Evolutionary conservation across 768 basidiomycete genomes (phyloP).

Genomic region (Auricularia sp.): DNA sequence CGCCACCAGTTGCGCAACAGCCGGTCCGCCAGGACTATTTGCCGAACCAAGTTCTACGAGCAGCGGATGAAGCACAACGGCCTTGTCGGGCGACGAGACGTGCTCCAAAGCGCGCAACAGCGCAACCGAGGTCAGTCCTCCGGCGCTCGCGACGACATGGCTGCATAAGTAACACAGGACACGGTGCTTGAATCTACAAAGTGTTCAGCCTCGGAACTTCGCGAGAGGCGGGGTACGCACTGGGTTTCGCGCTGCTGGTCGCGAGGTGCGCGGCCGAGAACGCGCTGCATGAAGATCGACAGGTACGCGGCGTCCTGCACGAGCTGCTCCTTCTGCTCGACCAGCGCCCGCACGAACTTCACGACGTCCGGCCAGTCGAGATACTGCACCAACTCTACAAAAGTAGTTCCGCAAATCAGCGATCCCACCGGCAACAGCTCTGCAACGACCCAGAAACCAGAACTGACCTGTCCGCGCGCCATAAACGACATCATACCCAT

Average conservation of each 20-base stretch:
- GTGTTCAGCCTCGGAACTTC: background rate
- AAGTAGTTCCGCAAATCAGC: background rate
- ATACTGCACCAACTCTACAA: constrained; percentile 41
- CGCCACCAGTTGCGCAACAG: constrained; percentile 11
- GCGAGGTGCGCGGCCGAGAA: constrained; percentile 30
- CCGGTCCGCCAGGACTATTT: constrained; percentile 9
- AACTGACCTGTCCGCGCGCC: constrained; percentile 47
- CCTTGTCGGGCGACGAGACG: constrained; percentile 39
- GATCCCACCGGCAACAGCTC: no score
- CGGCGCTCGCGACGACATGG: constrained; percentile 53
- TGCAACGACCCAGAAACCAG: background rate
- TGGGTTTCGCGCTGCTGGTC: constrained; percentile 47
- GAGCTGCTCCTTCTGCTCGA: constrained; percentile 43
- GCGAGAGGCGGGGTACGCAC: constrained; percentile 27
- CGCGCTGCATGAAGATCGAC: constrained; percentile 47
- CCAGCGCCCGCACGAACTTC: constrained; percentile 45
- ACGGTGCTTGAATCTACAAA: constrained; percentile 52
- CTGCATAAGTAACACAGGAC: constrained; percentile 72
- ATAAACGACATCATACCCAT: constrained; percentile 66
- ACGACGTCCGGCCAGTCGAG: constrained; percentile 54
- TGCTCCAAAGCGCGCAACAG: constrained; percentile 41
- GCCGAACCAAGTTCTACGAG: constrained; percentile 26
- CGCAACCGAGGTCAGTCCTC: constrained; percentile 36
- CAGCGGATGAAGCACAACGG: constrained; percentile 49
- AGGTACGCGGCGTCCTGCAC: constrained; percentile 50